phyloP scores from a whole-genome alignment of 2,329 filamentous ascomycete genomes.

The Thielaviopsis cerberus region DNA sequence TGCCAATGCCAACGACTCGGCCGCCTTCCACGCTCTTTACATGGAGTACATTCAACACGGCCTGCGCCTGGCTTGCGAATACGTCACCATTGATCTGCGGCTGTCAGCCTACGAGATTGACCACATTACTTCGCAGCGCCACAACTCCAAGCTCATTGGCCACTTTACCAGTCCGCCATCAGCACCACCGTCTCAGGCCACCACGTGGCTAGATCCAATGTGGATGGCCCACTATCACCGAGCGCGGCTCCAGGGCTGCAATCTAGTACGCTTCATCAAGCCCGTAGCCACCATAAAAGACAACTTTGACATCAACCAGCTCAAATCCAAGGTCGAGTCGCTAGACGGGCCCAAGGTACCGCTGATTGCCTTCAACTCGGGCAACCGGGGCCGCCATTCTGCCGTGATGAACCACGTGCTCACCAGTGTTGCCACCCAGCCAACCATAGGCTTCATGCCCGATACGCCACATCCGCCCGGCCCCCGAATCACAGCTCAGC shows the following conservation, averaged over 20 bases:
- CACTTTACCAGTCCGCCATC: slow-evolving; percentile 23
- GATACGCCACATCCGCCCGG: slow-evolving; percentile 4
- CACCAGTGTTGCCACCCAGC: slow-evolving; percentile 5
- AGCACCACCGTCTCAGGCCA: slow-evolving; percentile 5
- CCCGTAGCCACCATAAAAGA: slow-evolving; percentile 39
- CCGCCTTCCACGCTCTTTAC: slow-evolving; percentile 23
- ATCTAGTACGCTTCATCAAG: slow-evolving; percentile 42
- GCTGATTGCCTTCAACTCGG: slow-evolving; percentile 47
- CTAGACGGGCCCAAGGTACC: slow-evolving; percentile 28
- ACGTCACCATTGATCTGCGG: slow-evolving; percentile 41
- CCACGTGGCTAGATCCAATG: slow-evolving; percentile 35
- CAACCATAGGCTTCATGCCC: slow-evolving; percentile 18
- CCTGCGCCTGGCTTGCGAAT: slow-evolving; percentile 43
- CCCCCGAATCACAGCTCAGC: slow-evolving; percentile 34
- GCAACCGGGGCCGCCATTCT: slow-evolving; percentile 42
- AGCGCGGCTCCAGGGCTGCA: slow-evolving; percentile 38
- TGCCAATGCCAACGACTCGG: slow-evolving; percentile 8
- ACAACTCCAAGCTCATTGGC: slow-evolving; percentile 43
- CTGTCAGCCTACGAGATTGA: slow-evolving; percentile 32
- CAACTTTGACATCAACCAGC: slow-evolving; percentile 39
- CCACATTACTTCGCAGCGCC: slow-evolving; percentile 31
- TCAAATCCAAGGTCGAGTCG: slow-evolving; percentile 31
- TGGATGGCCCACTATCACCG: slow-evolving; percentile 40
- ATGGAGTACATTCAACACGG: slow-evolving; percentile 39
- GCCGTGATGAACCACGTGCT: slow-evolving; percentile 47